Conservation (phyloP, 148 eudicot genomes). For the Vaccinium macrocarpon region DNA sequence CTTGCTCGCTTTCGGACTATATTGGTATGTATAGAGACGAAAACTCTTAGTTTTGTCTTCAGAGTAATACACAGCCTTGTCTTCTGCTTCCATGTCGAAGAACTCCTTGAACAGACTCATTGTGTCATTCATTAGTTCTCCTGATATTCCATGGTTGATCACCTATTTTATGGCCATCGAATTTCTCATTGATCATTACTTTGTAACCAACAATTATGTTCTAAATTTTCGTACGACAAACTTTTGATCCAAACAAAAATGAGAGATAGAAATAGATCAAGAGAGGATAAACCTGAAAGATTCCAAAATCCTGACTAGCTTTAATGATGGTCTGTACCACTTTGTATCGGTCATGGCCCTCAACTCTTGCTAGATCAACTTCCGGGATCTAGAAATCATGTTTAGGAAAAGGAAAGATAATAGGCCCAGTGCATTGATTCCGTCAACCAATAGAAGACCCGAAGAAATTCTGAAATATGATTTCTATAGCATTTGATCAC, state of each 20-base stretch:
- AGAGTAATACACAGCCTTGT: slow-evolving; percentile 21
- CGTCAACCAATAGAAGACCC: not conserved
- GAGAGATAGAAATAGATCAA: not conserved
- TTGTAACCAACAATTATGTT: not conserved
- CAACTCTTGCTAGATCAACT: not conserved
- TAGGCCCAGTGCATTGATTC: not conserved
- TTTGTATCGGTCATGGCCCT: not conserved
- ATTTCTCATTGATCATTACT: not conserved
- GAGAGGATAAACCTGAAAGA: not conserved
- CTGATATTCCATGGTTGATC: slow-evolving; percentile 29
- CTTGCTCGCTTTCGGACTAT: not conserved
- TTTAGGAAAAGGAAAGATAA: not conserved
- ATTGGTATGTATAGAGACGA: slow-evolving; percentile 32
- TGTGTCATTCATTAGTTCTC: slow-evolving; percentile 23
- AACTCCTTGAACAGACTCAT: slow-evolving; percentile 25
- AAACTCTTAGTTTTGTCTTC: slow-evolving; percentile 15
- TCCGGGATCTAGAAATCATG: not conserved
- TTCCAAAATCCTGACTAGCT: not conserved
- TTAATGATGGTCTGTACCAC: not conserved
- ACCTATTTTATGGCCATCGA: not conserved
- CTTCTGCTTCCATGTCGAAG: slow-evolving; percentile 20
- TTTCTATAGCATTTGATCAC: not conserved
- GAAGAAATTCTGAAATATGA: not conserved
- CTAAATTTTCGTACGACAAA: not conserved
- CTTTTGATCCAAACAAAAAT: not conserved